phyloP scores from a whole-genome alignment of 2,329 filamentous ascomycete genomes.

The Xylaria sp. region DNA sequence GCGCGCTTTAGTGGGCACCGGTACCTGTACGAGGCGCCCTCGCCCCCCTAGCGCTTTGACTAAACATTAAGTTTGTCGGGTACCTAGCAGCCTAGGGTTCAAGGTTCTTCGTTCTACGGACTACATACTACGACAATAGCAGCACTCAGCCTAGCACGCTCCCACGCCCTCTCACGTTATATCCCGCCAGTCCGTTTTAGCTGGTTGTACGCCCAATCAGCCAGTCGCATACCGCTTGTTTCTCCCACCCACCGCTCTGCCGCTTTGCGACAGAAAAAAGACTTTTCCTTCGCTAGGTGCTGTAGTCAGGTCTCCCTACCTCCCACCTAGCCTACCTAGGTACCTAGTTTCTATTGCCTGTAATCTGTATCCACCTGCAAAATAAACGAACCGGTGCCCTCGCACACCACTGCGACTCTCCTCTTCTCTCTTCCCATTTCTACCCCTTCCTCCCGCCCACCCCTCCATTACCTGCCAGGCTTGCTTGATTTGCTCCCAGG shows the following conservation, averaged over 20 bases:
- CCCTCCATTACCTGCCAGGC: conserved; percentile 3
- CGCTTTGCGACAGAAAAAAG: conserved; percentile 16
- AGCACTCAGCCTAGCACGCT: too few species aligned
- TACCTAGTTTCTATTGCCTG: background rate
- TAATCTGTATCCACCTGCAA: conserved; percentile 20
- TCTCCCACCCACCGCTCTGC: conserved; percentile 9
- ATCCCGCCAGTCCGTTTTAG: too few species aligned
- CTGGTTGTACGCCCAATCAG: background rate
- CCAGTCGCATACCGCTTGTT: conserved; percentile 26
- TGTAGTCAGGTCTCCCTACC: conserved; percentile 2
- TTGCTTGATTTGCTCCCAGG: conserved; percentile 4
- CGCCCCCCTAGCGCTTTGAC: background rate
- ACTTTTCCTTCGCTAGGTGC: conserved; percentile 1
- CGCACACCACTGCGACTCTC: conserved; percentile 8
- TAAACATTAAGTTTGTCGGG: background rate
- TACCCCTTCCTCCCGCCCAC: conserved; percentile 21
- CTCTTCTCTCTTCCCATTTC: conserved; percentile 21
- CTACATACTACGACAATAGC: too few species aligned
- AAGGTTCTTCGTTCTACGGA: background rate
- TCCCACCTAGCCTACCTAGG: too few species aligned
- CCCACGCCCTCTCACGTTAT: background rate
- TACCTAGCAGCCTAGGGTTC: background rate
- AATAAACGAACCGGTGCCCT: conserved; percentile 13
- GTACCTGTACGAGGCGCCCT: background rate
- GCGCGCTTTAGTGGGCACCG: conserved; percentile 2